Conservation (phyloP, 345 rosid species). For the Camelina hispida region DNA sequence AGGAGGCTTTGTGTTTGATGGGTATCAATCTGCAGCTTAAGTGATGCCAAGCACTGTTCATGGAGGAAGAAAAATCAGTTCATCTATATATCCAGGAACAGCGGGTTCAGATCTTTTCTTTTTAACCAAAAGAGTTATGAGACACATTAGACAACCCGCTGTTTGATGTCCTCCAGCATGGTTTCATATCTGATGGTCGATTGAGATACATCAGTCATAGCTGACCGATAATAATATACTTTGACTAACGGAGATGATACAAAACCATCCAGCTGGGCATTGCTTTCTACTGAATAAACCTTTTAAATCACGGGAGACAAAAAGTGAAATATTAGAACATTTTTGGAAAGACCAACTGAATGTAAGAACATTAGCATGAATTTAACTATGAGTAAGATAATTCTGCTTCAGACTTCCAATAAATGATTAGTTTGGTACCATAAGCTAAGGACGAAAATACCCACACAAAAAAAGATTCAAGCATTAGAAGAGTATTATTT, state of each 20-base stretch:
- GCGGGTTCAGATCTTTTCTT: slow-evolving; percentile 1
- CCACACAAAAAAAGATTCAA: slow-evolving; percentile 12
- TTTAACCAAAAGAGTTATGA: slow-evolving; percentile 25
- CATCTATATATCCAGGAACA: slow-evolving; percentile 24
- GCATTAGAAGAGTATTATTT: slow-evolving; percentile 17
- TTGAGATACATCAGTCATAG: slow-evolving; percentile 43
- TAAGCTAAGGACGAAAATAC: slow-evolving; percentile 27
- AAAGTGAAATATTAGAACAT: slow-evolving; percentile 29
- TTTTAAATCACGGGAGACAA: slow-evolving; percentile 38
- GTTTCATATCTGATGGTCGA: slow-evolving; percentile 36
- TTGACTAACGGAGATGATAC: slow-evolving; percentile 74
- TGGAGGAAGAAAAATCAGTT: slow-evolving; percentile 39
- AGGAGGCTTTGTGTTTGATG: slow-evolving; percentile 49
- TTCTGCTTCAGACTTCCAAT: slow-evolving; percentile 21
- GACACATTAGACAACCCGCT: slow-evolving; percentile 52
- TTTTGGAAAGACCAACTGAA: slow-evolving; percentile 15
- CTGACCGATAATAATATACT: slow-evolving; percentile 66
- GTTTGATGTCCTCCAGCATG: slow-evolving; percentile 62
- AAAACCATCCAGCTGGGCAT: slow-evolving; percentile 63
- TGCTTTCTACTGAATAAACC: slow-evolving; percentile 81
- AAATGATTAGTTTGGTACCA: slow-evolving; percentile 26
- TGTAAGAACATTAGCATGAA: slow-evolving; percentile 11
- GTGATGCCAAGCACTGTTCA: slow-evolving; percentile 70
- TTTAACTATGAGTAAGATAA: slow-evolving; percentile 13
- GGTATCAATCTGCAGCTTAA: slow-evolving; percentile 56